Evolutionary conservation across 139 green algal species (phyloP).

Genomic region (Deuterostichococcus epilithicus): DNA sequence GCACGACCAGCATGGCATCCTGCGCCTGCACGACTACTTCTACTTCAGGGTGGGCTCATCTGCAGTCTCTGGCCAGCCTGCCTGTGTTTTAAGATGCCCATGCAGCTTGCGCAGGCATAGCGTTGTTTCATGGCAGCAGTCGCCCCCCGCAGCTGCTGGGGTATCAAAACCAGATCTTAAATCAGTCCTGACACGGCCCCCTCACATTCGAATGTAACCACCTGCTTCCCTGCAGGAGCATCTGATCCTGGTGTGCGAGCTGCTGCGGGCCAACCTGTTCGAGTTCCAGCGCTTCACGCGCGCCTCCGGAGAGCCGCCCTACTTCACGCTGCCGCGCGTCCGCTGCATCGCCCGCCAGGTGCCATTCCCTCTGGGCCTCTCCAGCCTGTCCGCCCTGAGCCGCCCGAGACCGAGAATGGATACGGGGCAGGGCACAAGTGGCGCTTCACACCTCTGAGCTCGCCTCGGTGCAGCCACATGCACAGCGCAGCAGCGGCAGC

Average conservation of each 20-base stretch:
- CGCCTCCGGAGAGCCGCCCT: slow-evolving; percentile 61
- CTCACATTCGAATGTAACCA: neutral
- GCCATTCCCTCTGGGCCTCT: slow-evolving; percentile 14
- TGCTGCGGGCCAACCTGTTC: slow-evolving; percentile 96
- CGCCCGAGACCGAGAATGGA: too few relatives aligned
- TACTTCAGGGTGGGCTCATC: slow-evolving; percentile 76
- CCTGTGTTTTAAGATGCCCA: too few relatives aligned
- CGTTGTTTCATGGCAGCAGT: too few relatives aligned
- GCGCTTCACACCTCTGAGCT: too few relatives aligned
- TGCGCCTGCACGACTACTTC: slow-evolving; percentile 95
- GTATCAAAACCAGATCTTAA: too few relatives aligned
- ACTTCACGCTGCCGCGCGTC: slow-evolving; percentile 88
- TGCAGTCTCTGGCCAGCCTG: too few relatives aligned
- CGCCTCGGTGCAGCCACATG: too few relatives aligned
- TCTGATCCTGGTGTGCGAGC: slow-evolving; percentile 94
- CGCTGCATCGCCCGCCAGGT: slow-evolving; percentile 83
- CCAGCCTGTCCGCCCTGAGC: slow-evolving; percentile 34
- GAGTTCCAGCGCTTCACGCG: slow-evolving; percentile 96
- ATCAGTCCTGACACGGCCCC: too few relatives aligned
- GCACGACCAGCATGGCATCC: slow-evolving; percentile 77
- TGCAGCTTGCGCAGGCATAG: too few relatives aligned
- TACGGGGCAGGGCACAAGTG: too few relatives aligned
- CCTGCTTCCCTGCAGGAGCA: slow-evolving; percentile 74
- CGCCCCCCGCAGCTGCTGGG: too few relatives aligned
- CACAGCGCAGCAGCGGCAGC: too few relatives aligned